Evolutionary conservation across 2,329 filamentous ascomycete genomes (phyloP), one percentile per base, ranked within the genome.

Genomic region (Paracamarosporium sp.): DNA sequence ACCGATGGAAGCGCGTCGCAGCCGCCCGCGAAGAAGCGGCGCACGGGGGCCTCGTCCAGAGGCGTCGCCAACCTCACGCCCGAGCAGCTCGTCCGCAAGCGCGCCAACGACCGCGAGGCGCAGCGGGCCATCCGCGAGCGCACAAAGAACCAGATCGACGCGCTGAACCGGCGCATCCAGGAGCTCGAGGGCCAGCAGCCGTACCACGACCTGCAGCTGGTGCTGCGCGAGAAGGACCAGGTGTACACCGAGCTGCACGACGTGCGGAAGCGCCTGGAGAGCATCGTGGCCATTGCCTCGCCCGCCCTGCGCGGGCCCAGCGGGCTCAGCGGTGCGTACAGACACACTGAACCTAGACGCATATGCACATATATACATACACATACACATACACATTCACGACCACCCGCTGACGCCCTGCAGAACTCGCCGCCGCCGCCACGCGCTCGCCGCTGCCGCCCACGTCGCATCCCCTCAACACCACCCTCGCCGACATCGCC

Each of bases 101-200:
- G 93, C 63, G 91, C 92, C 70, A 97, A 97, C 85, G 92, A 96
- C 74, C 88, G 92, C 56, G 91, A 96, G 76, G 92, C 92, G 28
- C 92, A 96, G 75, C 86, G 92, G 47, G 91, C 91, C 36, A 95
- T 96, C 58, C 85, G 92, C 40, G 90, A 94, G 79, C 86, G 92
- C 54, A 95, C 91, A 27, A 92, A 89, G 78, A 86, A 87, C 56
- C 90, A 91, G 75, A 95, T 95, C 65, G 90, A 94, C 72, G 80
- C 78, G 6, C 81, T 95, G 57, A 90, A 95, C 75, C 83, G 82
- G 59, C 84, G 86, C 60, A 93, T 96, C 60, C 82, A 85, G 54
- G 90, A 94, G 61, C 83, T 96, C 64, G 91, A 90, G 56, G 89
- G 85, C 56, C 90, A 92, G 77, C 88, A 93, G 75, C 91, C 92